These are phyloP conservation scores for Hymenoscyphus salicellus DNA, from an alignment of 2,329 filamentous ascomycete genomes.

Conservation along the genomic window DNA sequence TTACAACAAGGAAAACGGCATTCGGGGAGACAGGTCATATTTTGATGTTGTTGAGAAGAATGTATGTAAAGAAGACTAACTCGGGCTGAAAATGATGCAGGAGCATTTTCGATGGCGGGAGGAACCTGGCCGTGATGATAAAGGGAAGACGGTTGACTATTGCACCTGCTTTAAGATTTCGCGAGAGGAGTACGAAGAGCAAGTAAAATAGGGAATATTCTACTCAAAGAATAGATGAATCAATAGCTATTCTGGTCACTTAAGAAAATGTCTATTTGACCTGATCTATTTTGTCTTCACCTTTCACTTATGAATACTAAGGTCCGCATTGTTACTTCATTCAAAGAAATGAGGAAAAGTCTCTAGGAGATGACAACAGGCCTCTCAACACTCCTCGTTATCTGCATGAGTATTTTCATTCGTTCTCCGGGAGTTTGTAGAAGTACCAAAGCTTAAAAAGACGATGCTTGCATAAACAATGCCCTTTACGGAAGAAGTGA, in stretches of 20 bases:
- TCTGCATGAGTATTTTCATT: too few relatives aligned
- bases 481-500: too few relatives aligned
- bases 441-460: too few relatives aligned
- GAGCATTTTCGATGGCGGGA: background rate
- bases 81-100: background rate
- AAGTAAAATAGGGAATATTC: background rate
- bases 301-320: too few relatives aligned
- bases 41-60: background rate
- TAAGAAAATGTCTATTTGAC: background rate
- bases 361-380: too few relatives aligned
- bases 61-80: background rate
- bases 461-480: too few relatives aligned
- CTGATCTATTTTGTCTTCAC: too few relatives aligned
- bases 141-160: background rate
- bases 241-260: background rate
- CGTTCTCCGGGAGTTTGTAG: too few relatives aligned
- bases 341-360: too few relatives aligned
- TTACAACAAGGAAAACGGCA: background rate
- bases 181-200: background rate
- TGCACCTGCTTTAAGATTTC: background rate
- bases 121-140: background rate
- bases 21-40: background rate
- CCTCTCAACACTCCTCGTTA: too few relatives aligned
- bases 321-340: too few relatives aligned
- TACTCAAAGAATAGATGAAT: background rate